Percentiles rank a stretch among this genome's conserved stretches.
These are phyloP conservation scores for Phytophthora constricta DNA, from an alignment of 352 stramenopile species.

Conservation along the genomic window DNA sequence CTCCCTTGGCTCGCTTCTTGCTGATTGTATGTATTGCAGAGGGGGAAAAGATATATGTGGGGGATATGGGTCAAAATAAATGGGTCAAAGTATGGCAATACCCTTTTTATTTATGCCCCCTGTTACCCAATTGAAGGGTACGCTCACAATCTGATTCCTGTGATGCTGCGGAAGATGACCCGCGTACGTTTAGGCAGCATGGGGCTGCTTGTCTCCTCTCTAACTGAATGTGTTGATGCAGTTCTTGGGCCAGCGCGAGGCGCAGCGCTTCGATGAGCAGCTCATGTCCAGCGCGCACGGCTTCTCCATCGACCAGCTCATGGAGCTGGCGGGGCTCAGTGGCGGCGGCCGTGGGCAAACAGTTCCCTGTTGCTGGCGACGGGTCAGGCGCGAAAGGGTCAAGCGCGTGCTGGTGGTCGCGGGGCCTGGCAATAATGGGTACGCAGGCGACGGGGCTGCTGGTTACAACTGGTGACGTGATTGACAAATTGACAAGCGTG, in stretches of 20 bases:
- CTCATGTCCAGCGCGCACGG: conserved; percentile 89
- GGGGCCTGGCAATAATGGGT: conserved; percentile 99
- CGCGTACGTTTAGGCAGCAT: conserved; percentile 5
- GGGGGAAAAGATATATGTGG: conserved; percentile 48
- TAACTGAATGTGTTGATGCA: conserved; percentile 28
- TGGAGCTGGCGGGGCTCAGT: conserved; percentile 99
- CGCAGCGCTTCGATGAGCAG: conserved; percentile 87
- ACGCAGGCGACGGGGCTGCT: background rate
- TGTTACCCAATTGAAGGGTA: no score
- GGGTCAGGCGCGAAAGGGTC: conserved; percentile 7
- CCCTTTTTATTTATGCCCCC: background rate
- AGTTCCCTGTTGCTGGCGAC: conserved; percentile 42
- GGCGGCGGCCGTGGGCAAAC: conserved; percentile 88
- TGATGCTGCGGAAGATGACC: conserved; percentile 11
- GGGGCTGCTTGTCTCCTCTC: no score
- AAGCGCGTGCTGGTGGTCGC: conserved; percentile 92
- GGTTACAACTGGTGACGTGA: no score
- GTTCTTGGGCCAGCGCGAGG: conserved; percentile 77
- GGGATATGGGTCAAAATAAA: background rate
- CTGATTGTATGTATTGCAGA: conserved; percentile 16
- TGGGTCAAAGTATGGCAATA: background rate
- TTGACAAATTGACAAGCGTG: no score
- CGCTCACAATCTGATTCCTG: no score
- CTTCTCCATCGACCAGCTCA: conserved; percentile 97
- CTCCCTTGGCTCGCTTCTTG: background rate